These are phyloP conservation scores for Termitomyces sp. DNA, from an alignment of 768 basidiomycete species.

Conservation along the genomic window DNA sequence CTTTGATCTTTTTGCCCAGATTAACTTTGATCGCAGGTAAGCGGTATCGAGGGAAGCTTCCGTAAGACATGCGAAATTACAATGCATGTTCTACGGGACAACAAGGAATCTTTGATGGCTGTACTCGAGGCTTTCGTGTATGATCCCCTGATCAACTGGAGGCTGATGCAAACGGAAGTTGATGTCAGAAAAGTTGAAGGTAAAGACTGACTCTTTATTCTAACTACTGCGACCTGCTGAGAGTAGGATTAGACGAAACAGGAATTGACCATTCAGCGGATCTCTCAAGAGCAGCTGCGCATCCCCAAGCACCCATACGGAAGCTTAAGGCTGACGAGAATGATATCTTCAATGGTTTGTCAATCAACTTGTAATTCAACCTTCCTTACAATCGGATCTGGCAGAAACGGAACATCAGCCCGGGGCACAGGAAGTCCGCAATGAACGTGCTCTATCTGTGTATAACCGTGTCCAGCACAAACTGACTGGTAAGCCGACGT, in stretches of 20 bases:
- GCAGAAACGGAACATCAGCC: constrained; percentile 42
- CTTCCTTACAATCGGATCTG: not conserved
- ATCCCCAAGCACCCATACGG: constrained; percentile 75
- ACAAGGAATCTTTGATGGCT: constrained; percentile 99
- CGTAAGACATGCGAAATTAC: constrained; percentile 92
- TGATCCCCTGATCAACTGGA: constrained; percentile 97
- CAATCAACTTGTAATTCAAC: not conserved
- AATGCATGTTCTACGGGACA: constrained; percentile 94
- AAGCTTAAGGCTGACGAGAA: constrained; percentile 90
- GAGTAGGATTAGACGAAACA: constrained; percentile 28
- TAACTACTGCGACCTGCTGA: not conserved
- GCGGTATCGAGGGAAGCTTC: constrained; percentile 97
- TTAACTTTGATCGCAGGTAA: constrained; percentile 53
- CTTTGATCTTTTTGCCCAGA: not conserved
- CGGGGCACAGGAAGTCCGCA: constrained; percentile 81
- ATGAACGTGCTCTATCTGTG: constrained; percentile 84
- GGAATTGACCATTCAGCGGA: constrained; percentile 56
- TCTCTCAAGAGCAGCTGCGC: constrained; percentile 58
- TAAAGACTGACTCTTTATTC: constrained; percentile 19
- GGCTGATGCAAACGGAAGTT: constrained; percentile 80
- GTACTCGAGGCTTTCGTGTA: constrained; percentile 98
- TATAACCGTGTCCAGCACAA: constrained; percentile 95
- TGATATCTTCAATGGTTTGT: constrained; percentile 84
- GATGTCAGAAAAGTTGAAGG: constrained; percentile 69
- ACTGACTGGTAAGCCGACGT: constrained; percentile 62